Conservation (phyloP, 768 basidiomycete genomes). For the Flagelloscypha sp. region DNA sequence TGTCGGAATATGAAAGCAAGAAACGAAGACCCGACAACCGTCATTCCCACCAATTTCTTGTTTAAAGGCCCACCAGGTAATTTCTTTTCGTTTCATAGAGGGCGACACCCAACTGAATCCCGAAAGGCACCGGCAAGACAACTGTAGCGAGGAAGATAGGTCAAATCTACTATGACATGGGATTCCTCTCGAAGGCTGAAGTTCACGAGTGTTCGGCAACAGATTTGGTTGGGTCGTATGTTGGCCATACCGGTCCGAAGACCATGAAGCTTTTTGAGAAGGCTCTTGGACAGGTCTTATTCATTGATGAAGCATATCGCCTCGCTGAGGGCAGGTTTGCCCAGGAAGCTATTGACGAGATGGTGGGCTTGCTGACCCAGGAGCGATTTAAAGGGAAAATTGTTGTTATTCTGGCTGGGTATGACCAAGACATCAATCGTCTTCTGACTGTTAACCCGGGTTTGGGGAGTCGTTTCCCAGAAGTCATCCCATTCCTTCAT, state of each 20-base stretch:
- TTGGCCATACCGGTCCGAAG: slow-evolving; percentile 68
- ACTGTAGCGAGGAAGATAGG: slow-evolving; percentile 56
- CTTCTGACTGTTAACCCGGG: slow-evolving; percentile 54
- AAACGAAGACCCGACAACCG: slow-evolving; percentile 36
- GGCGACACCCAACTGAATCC: background rate
- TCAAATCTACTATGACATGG: slow-evolving; percentile 57
- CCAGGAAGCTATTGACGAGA: slow-evolving; percentile 64
- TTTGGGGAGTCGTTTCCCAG: slow-evolving; percentile 60
- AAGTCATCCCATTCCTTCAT: slow-evolving; percentile 47
- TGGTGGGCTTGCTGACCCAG: slow-evolving; percentile 56
- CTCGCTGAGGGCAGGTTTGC: slow-evolving; percentile 55
- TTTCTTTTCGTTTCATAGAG: slow-evolving; percentile 6
- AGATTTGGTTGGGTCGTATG: slow-evolving; percentile 61
- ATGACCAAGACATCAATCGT: slow-evolving; percentile 57
- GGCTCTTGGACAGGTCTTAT: slow-evolving; percentile 59
- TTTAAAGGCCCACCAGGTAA: slow-evolving; percentile 69
- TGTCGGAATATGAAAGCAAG: slow-evolving; percentile 32
- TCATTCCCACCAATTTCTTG: slow-evolving; percentile 57
- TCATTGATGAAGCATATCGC: slow-evolving; percentile 67
- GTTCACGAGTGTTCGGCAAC: slow-evolving; percentile 42
- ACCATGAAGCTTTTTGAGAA: slow-evolving; percentile 51
- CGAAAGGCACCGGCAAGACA: slow-evolving; percentile 53
- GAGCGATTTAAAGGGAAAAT: slow-evolving; percentile 49
- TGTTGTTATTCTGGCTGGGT: slow-evolving; percentile 63
- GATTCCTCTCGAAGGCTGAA: slow-evolving; percentile 31